These are phyloP conservation scores for Apiotrichum laibachii DNA, from an alignment of 1,284 basidiomycete species.

Conservation along the genomic window DNA sequence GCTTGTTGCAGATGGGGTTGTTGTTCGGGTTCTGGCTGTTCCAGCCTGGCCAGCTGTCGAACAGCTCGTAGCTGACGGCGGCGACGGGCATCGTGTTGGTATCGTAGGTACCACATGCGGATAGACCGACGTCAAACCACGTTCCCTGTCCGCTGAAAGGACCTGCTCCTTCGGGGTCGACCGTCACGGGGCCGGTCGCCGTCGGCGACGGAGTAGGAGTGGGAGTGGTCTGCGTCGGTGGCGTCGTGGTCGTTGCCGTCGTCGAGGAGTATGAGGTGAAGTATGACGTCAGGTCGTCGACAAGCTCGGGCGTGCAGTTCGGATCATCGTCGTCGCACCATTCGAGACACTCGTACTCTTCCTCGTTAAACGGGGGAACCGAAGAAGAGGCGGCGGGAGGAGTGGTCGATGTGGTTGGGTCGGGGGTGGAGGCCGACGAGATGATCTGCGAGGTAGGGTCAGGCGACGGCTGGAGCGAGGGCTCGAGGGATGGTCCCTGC, in stretches of 20 bases:
- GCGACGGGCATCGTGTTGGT: slow-evolving; percentile 38
- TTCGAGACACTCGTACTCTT: neutral
- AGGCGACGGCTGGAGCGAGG: slow-evolving; percentile 1
- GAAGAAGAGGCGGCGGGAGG: neutral
- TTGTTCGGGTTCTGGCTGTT: slow-evolving; percentile 45
- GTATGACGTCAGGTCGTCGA: neutral
- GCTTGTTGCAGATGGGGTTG: slow-evolving; percentile 56
- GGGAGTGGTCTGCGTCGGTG: too few species aligned
- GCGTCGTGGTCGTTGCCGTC: slow-evolving; percentile 1
- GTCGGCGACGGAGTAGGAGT: neutral
- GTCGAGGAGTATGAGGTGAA: neutral
- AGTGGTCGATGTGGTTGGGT: neutral
- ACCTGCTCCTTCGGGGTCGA: slow-evolving; percentile 39
- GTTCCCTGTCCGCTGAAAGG: slow-evolving; percentile 46
- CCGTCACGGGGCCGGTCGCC: slow-evolving; percentile 19
- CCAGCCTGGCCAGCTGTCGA: slow-evolving; percentile 53
- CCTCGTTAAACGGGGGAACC: neutral
- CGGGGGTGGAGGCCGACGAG: neutral
- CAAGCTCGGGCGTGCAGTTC: neutral
- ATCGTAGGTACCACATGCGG: slow-evolving; percentile 40
- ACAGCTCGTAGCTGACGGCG: slow-evolving; percentile 51
- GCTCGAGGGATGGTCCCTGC: neutral
- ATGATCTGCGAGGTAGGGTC: neutral
- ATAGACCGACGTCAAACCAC: slow-evolving; percentile 40
- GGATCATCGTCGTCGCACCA: neutral